Percentiles rank a stretch among this genome's conserved stretches.
phyloP scores from a whole-genome alignment of 179 eudicot genomes.

The Spinacia oleracea region DNA sequence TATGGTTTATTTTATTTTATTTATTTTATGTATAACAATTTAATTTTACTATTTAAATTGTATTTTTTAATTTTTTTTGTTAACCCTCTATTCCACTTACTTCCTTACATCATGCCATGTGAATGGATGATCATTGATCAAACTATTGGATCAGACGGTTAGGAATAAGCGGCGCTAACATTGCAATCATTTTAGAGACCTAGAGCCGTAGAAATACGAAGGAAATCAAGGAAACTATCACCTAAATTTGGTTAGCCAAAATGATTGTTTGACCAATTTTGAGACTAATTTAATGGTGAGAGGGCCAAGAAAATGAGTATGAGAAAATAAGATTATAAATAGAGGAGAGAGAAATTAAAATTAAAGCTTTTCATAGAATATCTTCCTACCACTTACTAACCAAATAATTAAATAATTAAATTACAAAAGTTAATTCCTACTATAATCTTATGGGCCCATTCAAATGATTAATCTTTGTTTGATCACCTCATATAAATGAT shows the following conservation, averaged over 20 bases:
- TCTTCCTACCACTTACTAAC: conserved; percentile 18
- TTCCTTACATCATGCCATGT: conserved; percentile 9
- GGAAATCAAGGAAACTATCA: not conserved
- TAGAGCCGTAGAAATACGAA: not conserved
- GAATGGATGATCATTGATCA: not conserved
- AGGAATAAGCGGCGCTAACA: not conserved
- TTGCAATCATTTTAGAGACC: not conserved
- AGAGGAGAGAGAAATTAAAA: not conserved
- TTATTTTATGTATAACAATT: too few species aligned
- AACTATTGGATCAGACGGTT: not conserved
- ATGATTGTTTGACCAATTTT: conserved; percentile 25
- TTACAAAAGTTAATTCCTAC: not conserved
- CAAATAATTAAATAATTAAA: conserved; percentile 8
- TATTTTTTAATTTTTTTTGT: not conserved
- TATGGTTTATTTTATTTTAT: too few species aligned
- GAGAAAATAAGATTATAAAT: not conserved
- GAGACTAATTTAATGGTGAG: conserved; percentile 7
- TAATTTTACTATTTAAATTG: too few species aligned
- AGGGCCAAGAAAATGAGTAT: conserved; percentile 4
- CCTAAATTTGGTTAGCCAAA: not conserved
- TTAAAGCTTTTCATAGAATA: conserved; percentile 15
- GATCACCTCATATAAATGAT: conserved; percentile 17
- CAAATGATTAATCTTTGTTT: conserved; percentile 16
- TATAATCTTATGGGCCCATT: conserved; percentile 20
- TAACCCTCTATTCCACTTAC: too few species aligned